Conservation (phyloP, 192 early-diverging fungal genomes). For the Glomus cerebriforme region DNA sequence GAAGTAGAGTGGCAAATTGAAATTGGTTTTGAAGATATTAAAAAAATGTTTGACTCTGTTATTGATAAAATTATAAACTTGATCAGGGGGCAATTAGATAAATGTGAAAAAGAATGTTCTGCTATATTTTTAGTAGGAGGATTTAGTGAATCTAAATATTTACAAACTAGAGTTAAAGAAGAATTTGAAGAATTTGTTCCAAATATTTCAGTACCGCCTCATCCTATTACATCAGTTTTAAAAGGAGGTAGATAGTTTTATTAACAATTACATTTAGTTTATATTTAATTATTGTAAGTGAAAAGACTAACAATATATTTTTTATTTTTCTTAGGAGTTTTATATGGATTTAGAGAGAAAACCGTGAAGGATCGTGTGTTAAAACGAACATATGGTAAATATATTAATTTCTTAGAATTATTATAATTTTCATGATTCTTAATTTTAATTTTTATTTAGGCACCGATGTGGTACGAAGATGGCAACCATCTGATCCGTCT, state of each 20-base stretch:
- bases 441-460: neutral
- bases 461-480: neutral
- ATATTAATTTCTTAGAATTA: too few relatives aligned
- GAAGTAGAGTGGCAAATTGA: neutral
- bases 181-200: slow-evolving; percentile 47
- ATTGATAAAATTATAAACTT: slow-evolving; percentile 26
- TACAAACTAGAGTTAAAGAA: slow-evolving; percentile 51
- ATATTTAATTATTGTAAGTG: too few relatives aligned
- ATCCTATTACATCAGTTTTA: slow-evolving; percentile 48
- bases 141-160: slow-evolving; percentile 35
- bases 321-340: too few relatives aligned
- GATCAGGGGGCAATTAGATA: slow-evolving; percentile 36
- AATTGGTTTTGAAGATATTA: neutral
- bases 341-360: too few relatives aligned
- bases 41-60: slow-evolving; percentile 10
- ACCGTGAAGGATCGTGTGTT: too few relatives aligned
- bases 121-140: slow-evolving; percentile 55
- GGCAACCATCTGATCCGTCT: neutral
- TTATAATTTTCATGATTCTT: too few relatives aligned
- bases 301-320: too few relatives aligned
- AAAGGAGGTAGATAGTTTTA: slow-evolving; percentile 36
- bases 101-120: slow-evolving; percentile 18
- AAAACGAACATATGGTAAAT: too few relatives aligned
- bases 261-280: too few relatives aligned
- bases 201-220: slow-evolving; percentile 44